These are phyloP conservation scores for Allomyces arbusculus DNA, from an alignment of 192 early-diverging fungal species.

Conservation along the genomic window DNA sequence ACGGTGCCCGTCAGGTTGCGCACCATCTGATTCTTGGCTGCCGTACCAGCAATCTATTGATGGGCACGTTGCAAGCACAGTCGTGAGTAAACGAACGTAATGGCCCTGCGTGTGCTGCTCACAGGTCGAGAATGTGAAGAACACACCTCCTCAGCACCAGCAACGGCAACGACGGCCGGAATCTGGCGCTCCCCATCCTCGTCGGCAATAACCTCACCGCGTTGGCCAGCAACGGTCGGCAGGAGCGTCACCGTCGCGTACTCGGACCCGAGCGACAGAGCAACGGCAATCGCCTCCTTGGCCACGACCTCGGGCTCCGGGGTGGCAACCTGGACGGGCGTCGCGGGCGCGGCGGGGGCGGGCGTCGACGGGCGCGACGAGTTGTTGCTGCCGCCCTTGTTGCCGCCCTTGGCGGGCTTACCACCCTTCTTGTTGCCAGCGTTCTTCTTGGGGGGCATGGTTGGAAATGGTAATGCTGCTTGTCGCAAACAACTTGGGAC, in stretches of 20 bases:
- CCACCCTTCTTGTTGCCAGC: not conserved
- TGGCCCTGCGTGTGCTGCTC: no score
- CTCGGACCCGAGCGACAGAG: not conserved
- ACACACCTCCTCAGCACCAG: slow-evolving; percentile 65
- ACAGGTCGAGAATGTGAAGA: no score
- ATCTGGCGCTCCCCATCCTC: slow-evolving; percentile 95
- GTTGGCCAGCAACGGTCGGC: slow-evolving; percentile 1
- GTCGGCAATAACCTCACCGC: slow-evolving; percentile 83
- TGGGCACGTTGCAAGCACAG: no score
- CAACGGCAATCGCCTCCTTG: not conserved
- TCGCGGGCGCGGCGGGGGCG: not conserved
- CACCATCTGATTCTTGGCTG: slow-evolving; percentile 67
- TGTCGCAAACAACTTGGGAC: no score
- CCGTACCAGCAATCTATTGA: slow-evolving; percentile 21
- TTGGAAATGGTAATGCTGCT: not conserved
- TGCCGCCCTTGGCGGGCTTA: not conserved
- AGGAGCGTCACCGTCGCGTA: not conserved
- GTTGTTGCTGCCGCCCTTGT: not conserved
- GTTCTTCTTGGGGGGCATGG: not conserved
- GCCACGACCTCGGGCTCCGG: not conserved
- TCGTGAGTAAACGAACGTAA: no score
- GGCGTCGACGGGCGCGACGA: not conserved
- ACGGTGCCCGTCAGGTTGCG: slow-evolving; percentile 84
- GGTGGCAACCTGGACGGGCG: not conserved
- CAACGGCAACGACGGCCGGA: slow-evolving; percentile 81